Conservation (phyloP, 164 flowering plant species). For the Buxus sempervirens region DNA sequence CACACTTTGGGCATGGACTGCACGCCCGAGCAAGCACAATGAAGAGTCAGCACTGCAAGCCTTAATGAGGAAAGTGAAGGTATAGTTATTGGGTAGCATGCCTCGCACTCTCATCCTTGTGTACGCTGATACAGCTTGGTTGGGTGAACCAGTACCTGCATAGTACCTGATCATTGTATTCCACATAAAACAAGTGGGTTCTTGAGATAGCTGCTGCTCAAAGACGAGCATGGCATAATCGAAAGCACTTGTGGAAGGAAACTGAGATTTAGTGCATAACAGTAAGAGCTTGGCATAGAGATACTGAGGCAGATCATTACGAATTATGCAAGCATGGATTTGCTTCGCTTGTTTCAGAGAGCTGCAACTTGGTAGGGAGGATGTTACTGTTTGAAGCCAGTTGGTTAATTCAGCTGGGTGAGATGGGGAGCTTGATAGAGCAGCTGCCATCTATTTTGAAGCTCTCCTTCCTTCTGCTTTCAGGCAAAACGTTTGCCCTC, state of each 20-base stretch:
- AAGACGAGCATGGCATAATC: conserved; percentile 15
- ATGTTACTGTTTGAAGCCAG: conserved; percentile 3
- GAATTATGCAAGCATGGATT: conserved; percentile 23
- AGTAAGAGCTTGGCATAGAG: conserved; percentile 17
- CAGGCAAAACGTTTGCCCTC: no score
- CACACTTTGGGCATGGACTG: no score
- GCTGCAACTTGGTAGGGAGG: conserved; percentile 10
- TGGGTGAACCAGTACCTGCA: conserved; percentile 5
- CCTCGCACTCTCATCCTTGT: conserved; percentile 15
- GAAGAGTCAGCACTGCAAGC: conserved; percentile 10
- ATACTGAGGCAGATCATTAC: conserved; percentile 8
- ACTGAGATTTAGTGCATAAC: conserved; percentile 9
- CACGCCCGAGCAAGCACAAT: conserved; percentile 11
- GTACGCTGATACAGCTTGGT: conserved; percentile 11
- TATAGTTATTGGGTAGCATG: conserved; percentile 24
- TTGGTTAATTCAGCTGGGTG: not conserved
- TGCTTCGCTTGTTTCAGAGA: conserved; percentile 24
- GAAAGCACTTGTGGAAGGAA: not conserved
- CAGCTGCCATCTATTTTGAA: not conserved
- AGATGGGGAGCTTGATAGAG: conserved; percentile 1
- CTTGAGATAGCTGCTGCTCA: conserved; percentile 10
- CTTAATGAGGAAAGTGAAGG: conserved; percentile 25
- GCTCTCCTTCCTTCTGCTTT: no score
- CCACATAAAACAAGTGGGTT: conserved; percentile 18
- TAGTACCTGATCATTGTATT: conserved; percentile 25